phyloP scores from a whole-genome alignment of 2,329 filamentous ascomycete species.

The Fusarium austroafricanum region DNA sequence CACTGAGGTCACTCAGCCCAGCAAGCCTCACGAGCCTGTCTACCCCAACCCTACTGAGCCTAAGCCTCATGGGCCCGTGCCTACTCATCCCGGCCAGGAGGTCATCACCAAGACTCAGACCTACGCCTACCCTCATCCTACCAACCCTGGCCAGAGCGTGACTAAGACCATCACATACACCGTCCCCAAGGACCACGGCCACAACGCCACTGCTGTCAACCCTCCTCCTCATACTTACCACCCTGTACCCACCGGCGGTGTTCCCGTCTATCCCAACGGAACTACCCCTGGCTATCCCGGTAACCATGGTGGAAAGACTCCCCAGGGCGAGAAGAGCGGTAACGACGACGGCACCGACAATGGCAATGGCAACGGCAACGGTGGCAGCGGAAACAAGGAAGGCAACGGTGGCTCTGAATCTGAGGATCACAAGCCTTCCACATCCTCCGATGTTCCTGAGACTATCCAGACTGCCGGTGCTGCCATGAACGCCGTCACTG shows the following conservation, averaged over 20 bases:
- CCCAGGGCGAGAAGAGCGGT: slow-evolving; percentile 20
- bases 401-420: slow-evolving; percentile 16
- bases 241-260: slow-evolving; percentile 35
- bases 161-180: slow-evolving; percentile 46
- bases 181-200: slow-evolving; percentile 28
- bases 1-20: slow-evolving; percentile 30
- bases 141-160: slow-evolving; percentile 37
- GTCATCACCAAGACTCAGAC: slow-evolving; percentile 46
- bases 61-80: slow-evolving; percentile 33
- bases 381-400: slow-evolving; percentile 4
- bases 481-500: slow-evolving; percentile 49
- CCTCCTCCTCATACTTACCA: slow-evolving; percentile 37
- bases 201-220: slow-evolving; percentile 37
- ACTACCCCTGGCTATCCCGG: slow-evolving; percentile 29
- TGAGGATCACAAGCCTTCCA: slow-evolving; percentile 25
- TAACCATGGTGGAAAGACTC: slow-evolving; percentile 33
- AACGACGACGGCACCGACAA: slow-evolving; percentile 16
- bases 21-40: slow-evolving; percentile 28
- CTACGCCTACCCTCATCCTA: slow-evolving; percentile 44
- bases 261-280: slow-evolving; percentile 28
- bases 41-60: slow-evolving; percentile 36
- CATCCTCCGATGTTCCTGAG: slow-evolving; percentile 24
- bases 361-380: not conserved
- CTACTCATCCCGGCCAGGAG: slow-evolving; percentile 34
- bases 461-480: slow-evolving; percentile 45